Evolutionary conservation across 176 grass and related monocot genomes (phyloP), one percentile per base, ranked within the genome.

Genomic region (Oryza punctata): DNA sequence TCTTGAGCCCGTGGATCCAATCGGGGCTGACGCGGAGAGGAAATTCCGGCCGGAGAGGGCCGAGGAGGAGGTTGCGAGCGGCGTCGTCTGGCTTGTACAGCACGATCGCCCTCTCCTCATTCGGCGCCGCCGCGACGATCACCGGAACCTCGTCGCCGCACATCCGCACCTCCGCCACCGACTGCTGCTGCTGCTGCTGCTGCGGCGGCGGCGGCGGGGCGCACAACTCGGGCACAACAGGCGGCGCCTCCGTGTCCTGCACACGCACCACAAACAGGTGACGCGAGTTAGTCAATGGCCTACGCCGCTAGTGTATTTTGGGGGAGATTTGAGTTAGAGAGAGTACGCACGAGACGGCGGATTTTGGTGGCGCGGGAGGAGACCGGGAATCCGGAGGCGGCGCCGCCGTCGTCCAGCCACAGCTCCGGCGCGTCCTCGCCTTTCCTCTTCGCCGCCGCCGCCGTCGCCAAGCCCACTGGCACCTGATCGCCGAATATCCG

Each of bases 81-180:
- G 72, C 88, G 6, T 89, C 78, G 10, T 83, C 66, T 15, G 78
- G 88, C 65, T 80, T 60, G 88, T 89, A 89, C 82, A 85, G 11
- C 12, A 85, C 82, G 24, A 85, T 77, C 47, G 82, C 65, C 46
- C 33, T 32, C 65, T 85, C 82, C 15, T 77, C 82, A 46, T 77
- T 85, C 24, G 45, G 46, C n/a, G 13, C 4, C 10, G 57, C 3
- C 12, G 26, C 37, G 50, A 14, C 25, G 3, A 19, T 37, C 33
- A 63, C 52, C 24, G 54, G 27, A 26, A 32, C 81, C 21, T 65
- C 60, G 13, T 52, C 43, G 60, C 60, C 71, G 29, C 60, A 49
- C 60, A 75, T 67, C 19, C 12, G 71, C 44, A 65, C 40, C 72
- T 67, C 72, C 3, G 2, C 59, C 26, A 45, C 27, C 10, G 57